These are phyloP conservation scores for Pseudomicrostroma phylloplanum DNA, from an alignment of 1,284 basidiomycete species.

Conservation along the genomic window DNA sequence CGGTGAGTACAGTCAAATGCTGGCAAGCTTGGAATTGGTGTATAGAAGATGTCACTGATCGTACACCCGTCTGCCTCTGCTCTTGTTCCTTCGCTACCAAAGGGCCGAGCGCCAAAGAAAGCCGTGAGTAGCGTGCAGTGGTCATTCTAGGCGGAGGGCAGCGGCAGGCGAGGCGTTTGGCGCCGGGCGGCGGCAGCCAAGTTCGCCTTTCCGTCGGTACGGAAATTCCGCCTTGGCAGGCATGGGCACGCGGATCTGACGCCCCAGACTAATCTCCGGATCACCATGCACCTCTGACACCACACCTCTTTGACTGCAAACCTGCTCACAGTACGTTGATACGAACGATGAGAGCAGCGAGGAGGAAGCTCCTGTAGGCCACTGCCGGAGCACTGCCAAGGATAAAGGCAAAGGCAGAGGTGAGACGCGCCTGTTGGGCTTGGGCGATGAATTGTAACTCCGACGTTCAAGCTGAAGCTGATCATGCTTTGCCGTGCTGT, in stretches of 20 bases:
- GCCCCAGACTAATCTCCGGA: neutral
- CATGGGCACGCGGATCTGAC: neutral
- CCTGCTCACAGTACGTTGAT: slow-evolving; percentile 10
- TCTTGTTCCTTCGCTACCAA: slow-evolving; percentile 12
- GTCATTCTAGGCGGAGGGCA: too few species aligned
- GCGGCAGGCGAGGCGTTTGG: neutral
- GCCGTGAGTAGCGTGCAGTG: slow-evolving; percentile 20
- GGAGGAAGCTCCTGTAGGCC: slow-evolving; percentile 19
- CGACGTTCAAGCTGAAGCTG: neutral
- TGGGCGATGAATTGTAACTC: slow-evolving; percentile 3
- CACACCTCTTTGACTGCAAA: neutral
- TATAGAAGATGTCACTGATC: slow-evolving; percentile 19
- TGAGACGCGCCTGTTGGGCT: slow-evolving; percentile 17
- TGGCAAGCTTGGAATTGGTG: slow-evolving; percentile 29
- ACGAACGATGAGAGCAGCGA: slow-evolving; percentile 21
- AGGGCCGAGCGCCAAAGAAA: slow-evolving; percentile 56
- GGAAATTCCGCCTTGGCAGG: slow-evolving; percentile 5
- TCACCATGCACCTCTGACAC: neutral
- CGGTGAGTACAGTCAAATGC: slow-evolving; percentile 39
- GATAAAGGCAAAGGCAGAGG: slow-evolving; percentile 21
- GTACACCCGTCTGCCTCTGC: neutral
- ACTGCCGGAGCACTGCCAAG: slow-evolving; percentile 21
- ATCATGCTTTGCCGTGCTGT: neutral
- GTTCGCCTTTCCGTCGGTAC: neutral
- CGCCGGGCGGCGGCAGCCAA: neutral